Base-by-base conservation (phyloP, 257 asterid genomes). In the Osmanthus fragrans region DNA sequence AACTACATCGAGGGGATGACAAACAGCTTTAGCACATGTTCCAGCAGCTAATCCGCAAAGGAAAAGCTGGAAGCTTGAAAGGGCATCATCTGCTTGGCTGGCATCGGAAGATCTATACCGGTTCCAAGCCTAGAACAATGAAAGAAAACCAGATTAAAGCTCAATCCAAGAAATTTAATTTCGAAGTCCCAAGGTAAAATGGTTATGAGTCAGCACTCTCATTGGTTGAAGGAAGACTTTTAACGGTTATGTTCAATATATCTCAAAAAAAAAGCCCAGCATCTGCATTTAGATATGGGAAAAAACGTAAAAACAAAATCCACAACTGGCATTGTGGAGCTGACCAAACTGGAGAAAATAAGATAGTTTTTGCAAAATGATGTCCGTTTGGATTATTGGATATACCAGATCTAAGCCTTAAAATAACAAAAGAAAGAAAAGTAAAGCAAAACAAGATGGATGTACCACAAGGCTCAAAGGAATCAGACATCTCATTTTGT, bases 1-100 rank as follows among this genome's bases (percentile, higher is more conserved):
- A 66, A 95, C 93, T 71, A 95, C 98, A 80, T 95, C 99, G 30
- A 95, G 97, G 23, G 99, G 99, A 85, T 95, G 99, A 65, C 99
- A 95, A 29, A 86, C 96, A 29, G 90, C 94, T 82, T 95, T 95
- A 30, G 98, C 98, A 74, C 90, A 86, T 5, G 91, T 83, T 76
- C 99, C 98, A 75, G 98, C 94, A 76, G 92, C 99, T 77, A 93
- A 83, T 34, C 99, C 99, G 19, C 97, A 91, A 19, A 85, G 58
- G 66, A 88, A 91, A 82, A 93, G 96, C 89, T 93, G 97, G 87
- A 93, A 81, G 88, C 97, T 90, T 66, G 99, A 90, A 82, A 85
- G 72, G 66, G 86, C 37, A 13, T 83, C 87, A 49, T 82, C 88
- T 9, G 64, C 45, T 77, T 80, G 79, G 74, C 47, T 71, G n/a